Percentiles rank a stretch among this genome's conserved stretches.
Evolutionary conservation across 345 rosid species (phyloP).

Genomic region (Pistacia integerrima): DNA sequence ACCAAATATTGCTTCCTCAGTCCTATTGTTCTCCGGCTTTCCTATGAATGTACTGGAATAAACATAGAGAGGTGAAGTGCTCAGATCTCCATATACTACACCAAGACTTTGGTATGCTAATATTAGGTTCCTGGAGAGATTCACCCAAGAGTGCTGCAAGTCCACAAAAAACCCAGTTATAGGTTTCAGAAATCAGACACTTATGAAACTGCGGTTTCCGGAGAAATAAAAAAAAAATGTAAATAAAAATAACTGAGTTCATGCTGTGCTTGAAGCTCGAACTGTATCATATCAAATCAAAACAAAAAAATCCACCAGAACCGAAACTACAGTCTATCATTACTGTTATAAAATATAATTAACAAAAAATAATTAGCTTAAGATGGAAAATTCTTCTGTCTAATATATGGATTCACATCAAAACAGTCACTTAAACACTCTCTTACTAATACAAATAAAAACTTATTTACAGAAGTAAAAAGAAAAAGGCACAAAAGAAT

Average conservation of each 20-base stretch:
- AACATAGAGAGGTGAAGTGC: conserved; percentile 92
- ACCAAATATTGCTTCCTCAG: conserved; percentile 72
- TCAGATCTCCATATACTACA: conserved; percentile 81
- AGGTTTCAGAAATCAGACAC: conserved; percentile 4
- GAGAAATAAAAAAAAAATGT: neutral
- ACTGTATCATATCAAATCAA: neutral
- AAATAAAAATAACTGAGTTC: neutral
- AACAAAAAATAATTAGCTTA: neutral
- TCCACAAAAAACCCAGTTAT: conserved; percentile 16
- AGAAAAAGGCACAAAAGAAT: neutral
- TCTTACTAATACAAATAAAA: neutral
- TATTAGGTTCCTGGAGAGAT: conserved; percentile 59
- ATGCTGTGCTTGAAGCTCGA: neutral
- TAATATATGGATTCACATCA: neutral
- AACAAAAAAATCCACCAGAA: neutral
- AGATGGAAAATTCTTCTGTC: neutral
- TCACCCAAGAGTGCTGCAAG: conserved; percentile 73
- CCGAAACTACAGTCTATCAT: neutral
- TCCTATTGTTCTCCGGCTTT: conserved; percentile 50
- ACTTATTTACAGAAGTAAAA: neutral
- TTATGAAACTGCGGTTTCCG: neutral
- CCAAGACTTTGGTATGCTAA: conserved; percentile 94
- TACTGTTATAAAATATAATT: neutral
- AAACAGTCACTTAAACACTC: neutral
- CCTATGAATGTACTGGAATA: conserved; percentile 58